Evolutionary conservation across 768 basidiomycete genomes (phyloP), one percentile per base, ranked within the genome.

Genomic region (Agaricus blazei): DNA sequence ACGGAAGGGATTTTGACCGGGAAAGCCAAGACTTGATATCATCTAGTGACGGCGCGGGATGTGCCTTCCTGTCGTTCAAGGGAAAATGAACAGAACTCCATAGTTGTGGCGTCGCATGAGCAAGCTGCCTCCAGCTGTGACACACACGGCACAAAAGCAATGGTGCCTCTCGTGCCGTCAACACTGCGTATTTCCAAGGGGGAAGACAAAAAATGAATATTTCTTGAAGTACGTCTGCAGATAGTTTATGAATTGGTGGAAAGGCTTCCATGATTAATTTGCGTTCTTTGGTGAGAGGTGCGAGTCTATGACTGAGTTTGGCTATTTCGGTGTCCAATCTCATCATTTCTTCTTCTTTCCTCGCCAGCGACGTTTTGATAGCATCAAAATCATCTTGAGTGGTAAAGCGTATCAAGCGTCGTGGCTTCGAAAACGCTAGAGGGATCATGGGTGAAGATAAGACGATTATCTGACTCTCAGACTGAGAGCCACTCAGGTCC

Each of bases 131-230:
- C 64, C 64, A 65, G 8, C 27, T 19, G n/a, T 50, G 52, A 47
- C 59, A 63, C 23, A 65, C 41, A 2, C 48, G 58, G 0, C 52
- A 57, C n/a, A 65, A 56, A 14, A 64, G 51, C 1, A 63, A 34
- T 4, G 64, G 63, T 1, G 61, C 52, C 31, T 59, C 55, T 26
- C 45, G 31, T 9, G 31, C 14, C 42, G 49, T 50, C 44, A 62
- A 54, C 4, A 57, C 51, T 2, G 59, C 42, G 28, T 59, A 58
- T 44, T 58, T 58, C 1, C 26, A 19, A 3, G 24, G 37, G 0
- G 63, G 60, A 24, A 64, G 60, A 37, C 61, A 64, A 4, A 28
- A 48, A 1, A 61, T 8, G 52, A 65, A 65, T 29, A 65, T 61
- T 27, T 60, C 60, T 19, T 59, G 60, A 14, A 65, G 56, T 27